phyloP scores from a whole-genome alignment of 164 flowering plant genomes.

The Piper longum region DNA sequence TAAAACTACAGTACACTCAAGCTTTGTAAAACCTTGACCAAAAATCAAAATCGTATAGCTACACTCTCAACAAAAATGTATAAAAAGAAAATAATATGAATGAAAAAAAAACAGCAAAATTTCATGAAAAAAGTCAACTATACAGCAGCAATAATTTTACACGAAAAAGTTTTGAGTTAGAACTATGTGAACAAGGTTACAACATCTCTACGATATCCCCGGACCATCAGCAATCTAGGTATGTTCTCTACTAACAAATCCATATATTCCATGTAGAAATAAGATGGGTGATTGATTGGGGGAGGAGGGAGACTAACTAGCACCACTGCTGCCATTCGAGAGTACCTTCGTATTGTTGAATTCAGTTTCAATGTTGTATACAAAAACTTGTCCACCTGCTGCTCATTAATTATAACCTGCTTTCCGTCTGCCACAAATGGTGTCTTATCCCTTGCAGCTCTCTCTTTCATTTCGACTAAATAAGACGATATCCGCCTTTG shows the following conservation, averaged over 20 bases:
- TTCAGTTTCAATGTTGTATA: conserved; percentile 83
- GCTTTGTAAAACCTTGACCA: too few species aligned
- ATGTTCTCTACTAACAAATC: conserved; percentile 89
- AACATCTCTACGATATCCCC: conserved; percentile 93
- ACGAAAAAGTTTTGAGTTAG: neutral
- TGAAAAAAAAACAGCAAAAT: neutral
- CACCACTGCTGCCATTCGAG: conserved; percentile 98
- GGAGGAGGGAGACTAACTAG: conserved; percentile 94
- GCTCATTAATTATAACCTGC: conserved; percentile 65
- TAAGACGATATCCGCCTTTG: conserved; percentile 46
- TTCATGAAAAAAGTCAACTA: neutral
- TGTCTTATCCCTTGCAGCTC: conserved; percentile 32
- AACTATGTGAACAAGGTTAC: conserved; percentile 85
- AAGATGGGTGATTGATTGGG: conserved; percentile 73
- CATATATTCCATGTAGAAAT: conserved; percentile 97
- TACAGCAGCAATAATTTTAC: neutral
- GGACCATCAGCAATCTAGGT: conserved; percentile 79
- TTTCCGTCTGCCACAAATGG: conserved; percentile 71
- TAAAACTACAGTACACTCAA: too few species aligned
- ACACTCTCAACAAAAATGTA: neutral
- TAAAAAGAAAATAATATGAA: too few species aligned
- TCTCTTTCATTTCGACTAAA: conserved; percentile 48
- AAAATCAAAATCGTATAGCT: too few species aligned
- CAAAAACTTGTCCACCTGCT: conserved; percentile 88
- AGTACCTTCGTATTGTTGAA: conserved; percentile 72